Base-by-base conservation (phyloP, 192 early-diverging fungal genomes). In the Backusella tarrabulga region DNA sequence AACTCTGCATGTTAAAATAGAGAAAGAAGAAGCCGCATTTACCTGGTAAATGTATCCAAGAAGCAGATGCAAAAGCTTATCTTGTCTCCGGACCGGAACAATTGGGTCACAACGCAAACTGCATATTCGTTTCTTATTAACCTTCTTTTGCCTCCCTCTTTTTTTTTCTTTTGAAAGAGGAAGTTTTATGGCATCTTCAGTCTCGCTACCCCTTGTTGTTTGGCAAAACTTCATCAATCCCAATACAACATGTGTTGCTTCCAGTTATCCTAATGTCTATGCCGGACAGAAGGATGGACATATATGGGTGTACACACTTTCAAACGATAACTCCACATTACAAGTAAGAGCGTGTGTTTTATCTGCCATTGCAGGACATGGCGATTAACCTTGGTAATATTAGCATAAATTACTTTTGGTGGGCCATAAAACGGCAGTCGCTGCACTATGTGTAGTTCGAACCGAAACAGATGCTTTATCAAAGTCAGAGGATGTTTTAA, bases 201-300 rank as follows among this genome's bases (percentile, higher is more conserved):
- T 88, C 17, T 80, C 77, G 34, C 78, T 89, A 41, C 86, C 88
- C 23, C 76, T 89, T 17, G 84, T 81, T 29, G 80, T 85, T 19
- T 89, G 88, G 88, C 76, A 80, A 52, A 73, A 79, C 8, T 75
- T 77, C 26, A 77, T 82, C 19, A 79, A 85, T 38, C 42, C 75
- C 23, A 76, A 80, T 6, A 77, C 81, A 36, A 84, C 88, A 23
- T 82, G 82, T 26, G 63, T 81, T 9, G 72, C 79, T 44, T 83
- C 79, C 68, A 78, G 77, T 19, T 76, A 76, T 34, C 81, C 80
- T 36, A 76, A 85, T 69, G 80, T 90, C 21, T 83, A 87, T 44
- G 80, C 81, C 11, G 89, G 89, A 11, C 81, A 86, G 21, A 84
- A 87, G 19, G 83, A 88, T 74, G 89, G 89, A 12, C 80, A 80